phyloP scores from a whole-genome alignment of 805 yeast genomes.

The Myxozyma melibiosi region DNA sequence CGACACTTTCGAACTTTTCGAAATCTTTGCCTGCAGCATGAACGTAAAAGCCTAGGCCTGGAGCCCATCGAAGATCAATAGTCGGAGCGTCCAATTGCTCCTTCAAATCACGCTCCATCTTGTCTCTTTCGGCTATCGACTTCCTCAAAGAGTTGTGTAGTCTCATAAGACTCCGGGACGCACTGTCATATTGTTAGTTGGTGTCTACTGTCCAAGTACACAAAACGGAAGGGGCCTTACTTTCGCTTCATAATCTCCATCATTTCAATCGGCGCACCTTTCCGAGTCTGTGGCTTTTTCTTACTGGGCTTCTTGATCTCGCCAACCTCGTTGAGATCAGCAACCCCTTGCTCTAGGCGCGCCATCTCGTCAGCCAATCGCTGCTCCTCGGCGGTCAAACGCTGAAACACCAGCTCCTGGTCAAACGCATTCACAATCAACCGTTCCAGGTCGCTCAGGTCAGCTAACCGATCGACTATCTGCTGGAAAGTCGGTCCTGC shows the following conservation, averaged over 20 bases:
- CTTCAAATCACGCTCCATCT: constrained; percentile 26
- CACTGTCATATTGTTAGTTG: constrained; percentile 27
- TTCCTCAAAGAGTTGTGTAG: constrained; percentile 44
- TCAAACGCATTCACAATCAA: constrained; percentile 25
- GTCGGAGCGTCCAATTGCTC: constrained; percentile 35
- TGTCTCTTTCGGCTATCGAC: constrained; percentile 38
- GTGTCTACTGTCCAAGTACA: not conserved
- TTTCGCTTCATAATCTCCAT: constrained; percentile 36
- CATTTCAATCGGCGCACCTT: constrained; percentile 32
- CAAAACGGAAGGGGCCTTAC: constrained; percentile 1
- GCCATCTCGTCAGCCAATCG: constrained; percentile 20
- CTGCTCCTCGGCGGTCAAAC: constrained; percentile 15
- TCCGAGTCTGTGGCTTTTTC: constrained; percentile 27
- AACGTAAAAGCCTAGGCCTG: constrained; percentile 52
- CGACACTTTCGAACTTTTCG: constrained; percentile 15
- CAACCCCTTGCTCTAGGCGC: constrained; percentile 36
- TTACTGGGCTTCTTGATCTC: constrained; percentile 18
- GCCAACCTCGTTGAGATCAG: constrained; percentile 8
- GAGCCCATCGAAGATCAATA: constrained; percentile 47
- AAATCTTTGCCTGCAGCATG: constrained; percentile 43
- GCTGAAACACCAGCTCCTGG: constrained; percentile 27
- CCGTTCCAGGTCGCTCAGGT: constrained; percentile 18
- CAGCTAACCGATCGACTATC: constrained; percentile 5
- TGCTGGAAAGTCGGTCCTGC: constrained; percentile 2
- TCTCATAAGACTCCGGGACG: constrained; percentile 40